phyloP scores from a whole-genome alignment of 768 basidiomycete genomes.

The Nidularia pulvinata region DNA sequence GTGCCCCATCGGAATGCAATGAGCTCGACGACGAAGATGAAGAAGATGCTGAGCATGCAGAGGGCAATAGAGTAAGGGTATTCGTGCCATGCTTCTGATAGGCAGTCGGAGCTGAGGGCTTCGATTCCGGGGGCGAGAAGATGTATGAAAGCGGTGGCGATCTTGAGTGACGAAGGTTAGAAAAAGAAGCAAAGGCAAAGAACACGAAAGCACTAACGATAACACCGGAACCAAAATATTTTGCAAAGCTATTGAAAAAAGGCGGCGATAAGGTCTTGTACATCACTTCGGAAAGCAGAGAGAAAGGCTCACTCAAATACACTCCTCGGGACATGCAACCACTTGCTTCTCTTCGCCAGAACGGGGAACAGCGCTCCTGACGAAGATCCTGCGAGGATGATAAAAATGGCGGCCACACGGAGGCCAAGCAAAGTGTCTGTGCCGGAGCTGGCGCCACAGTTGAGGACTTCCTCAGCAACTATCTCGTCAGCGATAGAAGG shows the following conservation, averaged over 20 bases:
- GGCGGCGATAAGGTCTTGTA: background rate
- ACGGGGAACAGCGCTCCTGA: conserved; percentile 74
- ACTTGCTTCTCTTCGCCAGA: conserved; percentile 47
- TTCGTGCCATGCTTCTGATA: conserved; percentile 64
- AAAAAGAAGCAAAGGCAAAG: conserved; percentile 3
- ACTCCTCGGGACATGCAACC: conserved; percentile 54
- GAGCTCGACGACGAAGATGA: conserved; percentile 84
- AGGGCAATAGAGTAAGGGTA: conserved; percentile 90
- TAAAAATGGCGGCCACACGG: conserved; percentile 73
- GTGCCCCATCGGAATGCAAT: conserved; percentile 88
- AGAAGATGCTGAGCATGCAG: conserved; percentile 79
- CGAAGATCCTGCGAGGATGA: conserved; percentile 63
- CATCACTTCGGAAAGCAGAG: background rate
- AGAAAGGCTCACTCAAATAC: conserved; percentile 64
- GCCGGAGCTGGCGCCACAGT: conserved; percentile 33
- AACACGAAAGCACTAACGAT: conserved; percentile 49
- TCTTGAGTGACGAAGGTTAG: conserved; percentile 34
- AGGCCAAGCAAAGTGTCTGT: conserved; percentile 42
- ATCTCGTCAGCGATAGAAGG: background rate
- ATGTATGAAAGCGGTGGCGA: conserved; percentile 91
- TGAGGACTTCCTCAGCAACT: conserved; percentile 14
- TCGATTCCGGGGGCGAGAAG: conserved; percentile 75
- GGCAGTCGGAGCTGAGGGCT: conserved; percentile 69
- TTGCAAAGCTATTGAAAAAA: conserved; percentile 61
- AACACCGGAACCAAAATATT: conserved; percentile 90